Percentiles rank a stretch among this genome's conserved stretches.
These are phyloP conservation scores for Neocallimastix lanati DNA, from an alignment of 192 early-diverging fungal genomes.

Conservation along the genomic window DNA sequence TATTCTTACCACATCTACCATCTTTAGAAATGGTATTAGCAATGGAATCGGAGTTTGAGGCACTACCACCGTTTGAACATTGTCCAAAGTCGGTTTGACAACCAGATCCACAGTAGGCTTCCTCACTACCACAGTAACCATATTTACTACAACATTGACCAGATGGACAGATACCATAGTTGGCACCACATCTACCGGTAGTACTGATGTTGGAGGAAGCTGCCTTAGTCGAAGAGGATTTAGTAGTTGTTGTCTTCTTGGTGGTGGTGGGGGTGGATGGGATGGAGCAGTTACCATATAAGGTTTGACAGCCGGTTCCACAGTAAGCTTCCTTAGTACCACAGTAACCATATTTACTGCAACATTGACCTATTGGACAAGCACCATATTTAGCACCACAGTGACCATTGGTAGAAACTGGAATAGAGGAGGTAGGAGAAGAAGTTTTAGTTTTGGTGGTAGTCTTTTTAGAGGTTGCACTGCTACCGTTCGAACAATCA, in stretches of 20 bases:
- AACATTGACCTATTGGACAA: neutral
- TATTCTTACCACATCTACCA: neutral
- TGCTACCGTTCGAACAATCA: neutral
- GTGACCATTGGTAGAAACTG: neutral
- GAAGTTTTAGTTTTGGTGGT: neutral
- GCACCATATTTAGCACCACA: neutral
- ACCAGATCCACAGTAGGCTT: neutral
- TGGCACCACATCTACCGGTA: neutral
- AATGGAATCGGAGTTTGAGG: neutral
- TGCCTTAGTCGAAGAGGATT: neutral
- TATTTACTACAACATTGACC: neutral
- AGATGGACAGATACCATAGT: neutral
- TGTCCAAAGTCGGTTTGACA: neutral
- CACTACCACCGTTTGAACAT: neutral
- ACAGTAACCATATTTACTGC: neutral
- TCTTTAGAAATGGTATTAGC: too few species aligned
- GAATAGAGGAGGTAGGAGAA: too few species aligned
- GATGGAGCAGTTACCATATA: neutral
- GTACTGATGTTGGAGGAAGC: neutral
- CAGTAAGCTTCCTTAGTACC: neutral
- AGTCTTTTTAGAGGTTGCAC: neutral
- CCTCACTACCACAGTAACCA: neutral
- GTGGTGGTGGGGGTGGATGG: neutral
- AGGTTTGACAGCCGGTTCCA: neutral
- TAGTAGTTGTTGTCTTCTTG: neutral